phyloP scores from a whole-genome alignment of 306 rosid genomes.

The Prunus campanulata region DNA sequence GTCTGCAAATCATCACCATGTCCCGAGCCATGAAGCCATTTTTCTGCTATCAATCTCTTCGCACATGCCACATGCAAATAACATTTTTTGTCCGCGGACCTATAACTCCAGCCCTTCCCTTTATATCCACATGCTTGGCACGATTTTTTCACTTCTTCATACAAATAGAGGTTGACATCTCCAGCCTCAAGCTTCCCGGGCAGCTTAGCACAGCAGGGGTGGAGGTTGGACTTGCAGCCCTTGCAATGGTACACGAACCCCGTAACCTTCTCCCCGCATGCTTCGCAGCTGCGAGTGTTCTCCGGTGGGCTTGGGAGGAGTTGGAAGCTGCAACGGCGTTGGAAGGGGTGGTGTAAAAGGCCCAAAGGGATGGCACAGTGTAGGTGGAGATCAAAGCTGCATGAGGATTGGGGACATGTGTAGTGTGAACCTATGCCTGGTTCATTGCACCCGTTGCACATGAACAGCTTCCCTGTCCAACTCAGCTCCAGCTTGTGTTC shows the following conservation, averaged over 20 bases:
- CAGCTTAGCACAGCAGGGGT: constrained; percentile 88
- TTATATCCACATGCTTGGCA: constrained; percentile 58
- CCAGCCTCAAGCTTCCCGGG: constrained; percentile 62
- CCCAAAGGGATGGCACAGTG: constrained; percentile 59
- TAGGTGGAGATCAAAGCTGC: constrained; percentile 78
- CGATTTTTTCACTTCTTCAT: constrained; percentile 50
- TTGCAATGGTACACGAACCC: constrained; percentile 74
- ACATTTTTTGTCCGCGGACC: too few relatives aligned
- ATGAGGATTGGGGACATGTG: constrained; percentile 43
- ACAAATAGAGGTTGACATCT: constrained; percentile 48
- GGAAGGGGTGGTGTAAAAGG: constrained; percentile 57
- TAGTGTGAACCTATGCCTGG: constrained; percentile 74
- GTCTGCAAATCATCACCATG: too few relatives aligned
- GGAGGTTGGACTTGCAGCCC: constrained; percentile 63
- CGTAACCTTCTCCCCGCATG: constrained; percentile 57
- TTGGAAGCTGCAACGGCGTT: constrained; percentile 60
- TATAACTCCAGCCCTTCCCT: too few relatives aligned
- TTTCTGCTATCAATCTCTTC: too few relatives aligned
- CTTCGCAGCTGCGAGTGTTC: constrained; percentile 50
- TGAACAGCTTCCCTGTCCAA: constrained; percentile 58
- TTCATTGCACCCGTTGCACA: constrained; percentile 87
- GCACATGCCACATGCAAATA: too few relatives aligned
- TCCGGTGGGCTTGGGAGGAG: constrained; percentile 59
- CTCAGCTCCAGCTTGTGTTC: constrained; percentile 64
- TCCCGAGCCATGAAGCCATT: too few relatives aligned